Base-by-base conservation (phyloP, 1,284 basidiomycete genomes). In the Leccinum subrobustum region DNA sequence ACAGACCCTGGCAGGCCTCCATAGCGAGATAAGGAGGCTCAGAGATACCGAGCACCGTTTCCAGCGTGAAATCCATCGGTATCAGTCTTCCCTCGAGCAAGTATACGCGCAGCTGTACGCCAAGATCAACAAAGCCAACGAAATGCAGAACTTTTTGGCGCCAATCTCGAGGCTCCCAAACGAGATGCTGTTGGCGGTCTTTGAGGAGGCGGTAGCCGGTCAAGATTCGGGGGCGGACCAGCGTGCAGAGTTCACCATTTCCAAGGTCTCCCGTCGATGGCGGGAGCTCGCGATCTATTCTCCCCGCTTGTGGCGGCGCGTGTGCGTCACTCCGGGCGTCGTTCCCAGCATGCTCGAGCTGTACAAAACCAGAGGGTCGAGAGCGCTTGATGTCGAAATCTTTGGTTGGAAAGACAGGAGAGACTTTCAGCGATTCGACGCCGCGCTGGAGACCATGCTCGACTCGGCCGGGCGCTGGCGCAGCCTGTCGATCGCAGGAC, bases 401-500 rank as follows among this genome's bases (percentile, higher is more conserved):
- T 66, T 60, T 48, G 72, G 69, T 12, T 71, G 70, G 70, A 71
- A 60, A 55, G 71, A 71, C 37, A 73, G 70, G 55, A 61, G 60
- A n/a, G 71, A 73, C 6, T 73, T 73, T 47, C 73, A 72, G 48
- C 60, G 69, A 4, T 73, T 73, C 44, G 73, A 75, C 29, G 39
- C 56, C 33, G 69, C 67, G 39, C 59, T 71, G 25, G 70, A 69
- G 56, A 59, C 50, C 35, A 66, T 71, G 50, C 70, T 71, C 12
- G 67, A 70, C 27, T 73, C 71, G 20, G 57, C 57, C 14, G 60
- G 57, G 35, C 68, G 71, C 9, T 71, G 70, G 70, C 71, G 68
- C 52, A 69, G 68, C 55, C 55, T 71, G 23, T 66, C 63, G 16
- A 63, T 71, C 23, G 63, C 62, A 42, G 57, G 52, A 39, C 59